Base-by-base conservation (phyloP, 2,329 filamentous ascomycete genomes). In the Huntiella bhutanensis region DNA sequence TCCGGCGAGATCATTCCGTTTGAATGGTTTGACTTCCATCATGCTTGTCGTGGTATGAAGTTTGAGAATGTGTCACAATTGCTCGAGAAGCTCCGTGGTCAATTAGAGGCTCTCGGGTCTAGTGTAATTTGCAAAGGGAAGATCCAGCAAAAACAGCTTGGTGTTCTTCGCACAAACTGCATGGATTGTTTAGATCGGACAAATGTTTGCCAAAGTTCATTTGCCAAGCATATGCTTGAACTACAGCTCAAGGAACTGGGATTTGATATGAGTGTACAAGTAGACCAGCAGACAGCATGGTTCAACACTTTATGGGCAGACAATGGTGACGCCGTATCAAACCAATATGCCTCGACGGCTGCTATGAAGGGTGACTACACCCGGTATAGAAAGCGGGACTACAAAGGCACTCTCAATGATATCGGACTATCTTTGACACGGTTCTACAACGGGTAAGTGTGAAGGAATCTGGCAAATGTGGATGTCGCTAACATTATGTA, bases 161-260 rank as follows among this genome's bases (percentile, higher is more conserved):
- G 87, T 1, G 74, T 93, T 5, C 60, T 96, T n/a, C 73, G 91
- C 47, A 95, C 86, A 1, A 98, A 98, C 57, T 98, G 91, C 60
- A 96, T 98, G 91, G 91, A 98, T 57, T 98, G 91, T 55, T 66
- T 98, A 7, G 91, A 98, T 59, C 76, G 91, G 16, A 98, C 91
- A 2, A 96, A 96, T 54, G 87, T 98, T 16, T 86, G 87, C 36
- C 88, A 96, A 61, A 93, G 84, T 56, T 91, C 86, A 0, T 87
- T 87, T 58, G 91, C 75, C 4, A 82, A 85, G 56, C 76, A 80
- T 56, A 82, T 84, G 53, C 68, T 98, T 2, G 85, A 95, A 53
- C 59, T 70, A 32, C 85, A 95, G 56, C 68, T 98, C 2, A 79
- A 74, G 48, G 68, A 73, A 15, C 77, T 92, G 51, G 82, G 81